Percentiles rank a stretch among this genome's conserved stretches.
Conservation (phyloP, 2,329 filamentous ascomycete genomes). For the Claviceps spartinae region DNA sequence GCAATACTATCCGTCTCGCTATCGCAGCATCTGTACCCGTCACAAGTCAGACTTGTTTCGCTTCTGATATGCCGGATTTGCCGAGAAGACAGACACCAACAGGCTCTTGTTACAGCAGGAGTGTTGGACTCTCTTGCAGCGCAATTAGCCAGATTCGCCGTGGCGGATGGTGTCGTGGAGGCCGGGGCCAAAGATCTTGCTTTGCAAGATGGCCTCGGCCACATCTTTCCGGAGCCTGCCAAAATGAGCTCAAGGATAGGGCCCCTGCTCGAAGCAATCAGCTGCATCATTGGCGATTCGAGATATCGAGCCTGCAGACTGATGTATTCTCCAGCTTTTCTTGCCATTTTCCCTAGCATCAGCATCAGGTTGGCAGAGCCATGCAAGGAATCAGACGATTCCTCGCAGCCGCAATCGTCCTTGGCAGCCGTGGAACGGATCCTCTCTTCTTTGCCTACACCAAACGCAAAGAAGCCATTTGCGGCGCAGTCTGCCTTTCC, state of each 20-base stretch:
- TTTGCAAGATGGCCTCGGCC: slow-evolving; percentile 38
- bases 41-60: slow-evolving; percentile 48
- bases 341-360: slow-evolving; percentile 52
- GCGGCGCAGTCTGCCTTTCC: slow-evolving; percentile 12
- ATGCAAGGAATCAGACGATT: slow-evolving; percentile 31
- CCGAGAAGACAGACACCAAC: slow-evolving; percentile 54
- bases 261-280: slow-evolving; percentile 63
- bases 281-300: slow-evolving; percentile 65
- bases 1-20: slow-evolving; percentile 51
- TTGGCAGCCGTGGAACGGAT: slow-evolving; percentile 49
- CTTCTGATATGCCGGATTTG: slow-evolving; percentile 47
- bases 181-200: slow-evolving; percentile 46
- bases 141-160: slow-evolving; percentile 57
- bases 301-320: slow-evolving; percentile 63
- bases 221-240: slow-evolving; percentile 48
- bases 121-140: slow-evolving; percentile 67
- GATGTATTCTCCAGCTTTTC: slow-evolving; percentile 52
- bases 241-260: slow-evolving; percentile 45
- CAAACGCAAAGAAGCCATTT: slow-evolving; percentile 20
- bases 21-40: slow-evolving; percentile 36
- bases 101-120: slow-evolving; percentile 55
- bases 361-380: slow-evolving; percentile 37
- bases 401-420: slow-evolving; percentile 9
- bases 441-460: slow-evolving; percentile 40
- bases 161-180: slow-evolving; percentile 54